These are phyloP conservation scores for Pyrus bretschneideri DNA, from an alignment of 306 rosid species.

Conservation along the genomic window DNA sequence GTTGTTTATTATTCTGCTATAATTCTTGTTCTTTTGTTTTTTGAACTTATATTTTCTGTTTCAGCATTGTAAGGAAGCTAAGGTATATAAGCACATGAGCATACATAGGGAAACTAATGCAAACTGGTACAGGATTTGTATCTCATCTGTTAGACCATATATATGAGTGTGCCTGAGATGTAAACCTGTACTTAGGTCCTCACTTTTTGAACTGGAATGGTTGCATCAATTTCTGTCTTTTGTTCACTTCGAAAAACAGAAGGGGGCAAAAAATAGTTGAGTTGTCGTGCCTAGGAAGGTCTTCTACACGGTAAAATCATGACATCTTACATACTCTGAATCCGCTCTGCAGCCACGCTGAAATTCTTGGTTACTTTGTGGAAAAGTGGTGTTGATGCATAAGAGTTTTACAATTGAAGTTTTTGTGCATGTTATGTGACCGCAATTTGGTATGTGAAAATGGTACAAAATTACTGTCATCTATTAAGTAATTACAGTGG, in stretches of 20 bases:
- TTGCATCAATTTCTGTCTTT: neutral
- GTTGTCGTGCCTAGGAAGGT: neutral
- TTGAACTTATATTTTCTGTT: neutral
- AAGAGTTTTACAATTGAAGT: neutral
- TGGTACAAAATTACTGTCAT: neutral
- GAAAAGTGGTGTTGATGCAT: neutral
- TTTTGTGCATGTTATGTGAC: neutral
- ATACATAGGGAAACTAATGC: neutral
- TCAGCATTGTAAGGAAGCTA: neutral
- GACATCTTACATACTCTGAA: neutral
- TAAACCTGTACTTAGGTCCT: neutral
- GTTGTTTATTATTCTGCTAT: neutral
- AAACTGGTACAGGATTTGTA: neutral
- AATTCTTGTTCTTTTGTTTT: neutral
- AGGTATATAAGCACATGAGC: neutral
- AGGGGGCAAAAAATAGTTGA: neutral
- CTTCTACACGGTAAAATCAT: neutral
- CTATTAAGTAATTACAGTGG: neutral
- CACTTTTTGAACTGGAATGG: neutral
- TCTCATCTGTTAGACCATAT: neutral
- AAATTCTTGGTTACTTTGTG: neutral
- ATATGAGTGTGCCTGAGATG: neutral
- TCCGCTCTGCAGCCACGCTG: neutral
- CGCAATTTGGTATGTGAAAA: neutral
- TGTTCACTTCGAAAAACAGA: neutral